Evolutionary conservation across 1,284 basidiomycete species (phyloP), one percentile per base, ranked within the genome.

Genomic region (Phlebopus sp.): DNA sequence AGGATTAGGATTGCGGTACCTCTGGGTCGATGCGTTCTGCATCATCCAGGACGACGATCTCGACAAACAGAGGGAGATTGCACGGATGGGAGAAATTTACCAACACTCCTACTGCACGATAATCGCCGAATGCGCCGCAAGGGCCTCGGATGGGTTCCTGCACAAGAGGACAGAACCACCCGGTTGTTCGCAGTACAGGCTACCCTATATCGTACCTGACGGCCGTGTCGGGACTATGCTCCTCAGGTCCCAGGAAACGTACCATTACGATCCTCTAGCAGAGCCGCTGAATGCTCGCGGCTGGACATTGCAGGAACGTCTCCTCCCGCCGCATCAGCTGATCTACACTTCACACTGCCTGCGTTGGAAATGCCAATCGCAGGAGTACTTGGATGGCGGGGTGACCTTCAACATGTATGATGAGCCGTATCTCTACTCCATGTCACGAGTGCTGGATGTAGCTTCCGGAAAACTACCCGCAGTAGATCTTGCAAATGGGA

Each of bases 11-110:
- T 29, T 42, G 25, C 49, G 49, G 14, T 51, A 51, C 14, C 18
- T 51, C 17, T 51, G 49, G 49, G 32, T 51, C 23, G 49, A 51
- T 14, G 38, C 49, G 21, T 39, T 51, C 2, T 51, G 49, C 30
- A 51, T 51, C 40, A 51, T 32, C 34, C 49, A 51, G 30, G 49
- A 51, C 35, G 34, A 41, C 29, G 19, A 6, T 5, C 14, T 18
- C 18, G 47, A 52, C 40, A 52, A 44, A 42, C 13, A 19, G 23
- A 10, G 0, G 13, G 47, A 51, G 30, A 13, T 51, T 5, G 10
- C 32, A 4, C 31, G 18, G 14, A 51, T 51, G 49, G 25, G 36
- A 11, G 36, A 7, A 5, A 38, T 51, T 2, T 51, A 48, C 23
- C n/a, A 32, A 14, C 18, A 32, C 10, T 29, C 50, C 10, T 15